A percentile compares a stretch with the other conserved stretches of the same genome.
phyloP scores from a whole-genome alignment of 306 rosid genomes.

The Medicago lupulina region DNA sequence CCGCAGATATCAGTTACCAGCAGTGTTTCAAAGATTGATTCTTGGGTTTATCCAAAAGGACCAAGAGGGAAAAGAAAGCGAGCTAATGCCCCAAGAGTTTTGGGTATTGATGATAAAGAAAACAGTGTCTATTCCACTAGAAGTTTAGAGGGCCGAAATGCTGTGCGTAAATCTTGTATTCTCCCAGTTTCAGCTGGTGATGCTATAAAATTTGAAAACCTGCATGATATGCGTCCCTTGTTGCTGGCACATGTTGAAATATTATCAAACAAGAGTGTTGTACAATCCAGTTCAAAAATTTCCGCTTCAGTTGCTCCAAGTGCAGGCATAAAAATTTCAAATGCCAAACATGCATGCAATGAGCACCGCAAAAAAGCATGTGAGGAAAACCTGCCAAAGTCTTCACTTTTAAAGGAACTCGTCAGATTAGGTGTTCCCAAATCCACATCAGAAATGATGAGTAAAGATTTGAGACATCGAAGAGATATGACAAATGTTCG shows the following conservation, averaged over 20 bases:
- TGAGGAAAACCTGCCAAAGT: conserved; percentile 53
- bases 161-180: conserved; percentile 44
- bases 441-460: conserved; percentile 32
- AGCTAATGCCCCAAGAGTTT: conserved; percentile 32
- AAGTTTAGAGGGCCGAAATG: conserved; percentile 35
- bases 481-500: conserved; percentile 73
- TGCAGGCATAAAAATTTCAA: conserved; percentile 38
- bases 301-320: conserved; percentile 34
- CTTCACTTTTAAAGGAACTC: conserved; percentile 60
- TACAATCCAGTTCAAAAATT: conserved; percentile 39
- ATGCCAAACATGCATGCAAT: conserved; percentile 35
- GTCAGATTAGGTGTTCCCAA: conserved; percentile 54
- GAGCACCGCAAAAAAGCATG: conserved; percentile 44
- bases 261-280: conserved; percentile 38
- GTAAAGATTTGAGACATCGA: conserved; percentile 70
- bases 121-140: conserved; percentile 26
- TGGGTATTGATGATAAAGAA: conserved; percentile 52
- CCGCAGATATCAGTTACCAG: conserved; percentile 37
- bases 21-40: conserved; percentile 43
- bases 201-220: conserved; percentile 32
- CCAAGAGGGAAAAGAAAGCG: conserved; percentile 72
- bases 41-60: conserved; percentile 61
- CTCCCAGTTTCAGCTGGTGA: conserved; percentile 31
- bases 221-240: conserved; percentile 31
- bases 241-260: conserved; percentile 46